Evolutionary conservation across 2,329 filamentous ascomycete species (phyloP).

Genomic region (Aureobasidium sp.): DNA sequence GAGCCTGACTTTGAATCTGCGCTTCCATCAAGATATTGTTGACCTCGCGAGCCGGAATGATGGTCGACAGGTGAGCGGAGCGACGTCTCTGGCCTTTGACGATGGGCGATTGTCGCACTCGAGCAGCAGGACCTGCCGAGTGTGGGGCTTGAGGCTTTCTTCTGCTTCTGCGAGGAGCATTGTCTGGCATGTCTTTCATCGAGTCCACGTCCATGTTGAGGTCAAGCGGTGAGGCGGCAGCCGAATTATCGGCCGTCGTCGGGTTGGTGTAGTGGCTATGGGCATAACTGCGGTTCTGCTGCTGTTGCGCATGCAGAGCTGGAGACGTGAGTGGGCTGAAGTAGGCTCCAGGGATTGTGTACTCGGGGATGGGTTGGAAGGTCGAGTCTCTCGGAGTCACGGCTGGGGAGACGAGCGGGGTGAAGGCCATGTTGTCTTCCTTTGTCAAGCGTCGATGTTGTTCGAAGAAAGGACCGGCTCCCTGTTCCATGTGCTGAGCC

Average conservation of each 20-base stretch:
- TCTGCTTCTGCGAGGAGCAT: constrained; percentile 23
- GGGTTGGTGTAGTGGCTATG: constrained; percentile 40
- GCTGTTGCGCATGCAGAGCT: constrained; percentile 64
- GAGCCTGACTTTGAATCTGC: constrained; percentile 23
- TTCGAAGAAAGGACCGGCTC: constrained; percentile 59
- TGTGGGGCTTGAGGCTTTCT: constrained; percentile 47
- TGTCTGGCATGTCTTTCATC: constrained; percentile 33
- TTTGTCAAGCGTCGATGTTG: constrained; percentile 45
- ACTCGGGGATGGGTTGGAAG: constrained; percentile 50
- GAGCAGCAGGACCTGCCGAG: constrained; percentile 35
- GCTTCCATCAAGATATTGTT: constrained; percentile 34
- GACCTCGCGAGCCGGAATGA: constrained; percentile 40
- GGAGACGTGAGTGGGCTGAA: constrained; percentile 80
- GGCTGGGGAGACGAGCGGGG: constrained; percentile 74
- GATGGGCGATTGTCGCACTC: constrained; percentile 64
- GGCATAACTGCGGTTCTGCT: constrained; percentile 31
- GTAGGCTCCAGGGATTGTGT: constrained; percentile 62
- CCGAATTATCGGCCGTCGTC: constrained; percentile 47
- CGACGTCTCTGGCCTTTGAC: constrained; percentile 55
- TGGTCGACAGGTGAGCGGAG: constrained; percentile 37
- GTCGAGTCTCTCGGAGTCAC: constrained; percentile 71
- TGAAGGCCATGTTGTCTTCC: constrained; percentile 69
- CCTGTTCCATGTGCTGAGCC: constrained; percentile 41
- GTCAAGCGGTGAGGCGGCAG: constrained; percentile 43
- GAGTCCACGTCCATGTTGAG: constrained; percentile 34